Evolutionary conservation across 805 yeast genomes (phyloP).

Genomic region (Saccharomycopsis amapae): DNA sequence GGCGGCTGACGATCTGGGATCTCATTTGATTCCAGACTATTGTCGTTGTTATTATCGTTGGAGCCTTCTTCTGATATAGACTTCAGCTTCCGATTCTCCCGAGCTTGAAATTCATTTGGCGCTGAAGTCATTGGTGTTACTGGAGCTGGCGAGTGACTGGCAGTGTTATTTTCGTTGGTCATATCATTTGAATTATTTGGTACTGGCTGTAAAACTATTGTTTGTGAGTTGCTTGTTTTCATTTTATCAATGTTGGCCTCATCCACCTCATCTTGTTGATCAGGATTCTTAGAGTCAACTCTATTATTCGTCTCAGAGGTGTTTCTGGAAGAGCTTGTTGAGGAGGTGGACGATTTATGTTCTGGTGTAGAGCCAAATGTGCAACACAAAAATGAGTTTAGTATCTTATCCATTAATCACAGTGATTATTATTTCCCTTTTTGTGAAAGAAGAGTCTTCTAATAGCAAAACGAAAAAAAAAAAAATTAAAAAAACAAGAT

Average conservation of each 20-base stretch:
- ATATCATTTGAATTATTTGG: background rate
- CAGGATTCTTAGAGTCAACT: slow-evolving; percentile 9
- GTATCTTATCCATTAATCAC: slow-evolving; percentile 30
- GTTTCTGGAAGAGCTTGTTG: slow-evolving; percentile 17
- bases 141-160: slow-evolving; percentile 2
- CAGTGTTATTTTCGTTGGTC: slow-evolving; percentile 1
- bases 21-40: too few species aligned
- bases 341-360: slow-evolving; percentile 18
- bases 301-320: slow-evolving; percentile 11
- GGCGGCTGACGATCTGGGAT: too few species aligned
- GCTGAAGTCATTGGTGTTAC: background rate
- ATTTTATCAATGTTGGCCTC: slow-evolving; percentile 10
- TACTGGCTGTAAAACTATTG: slow-evolving; percentile 11
- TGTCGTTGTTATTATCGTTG: background rate
- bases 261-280: slow-evolving; percentile 13
- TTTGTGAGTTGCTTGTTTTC: slow-evolving; percentile 12
- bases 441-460: too few species aligned
- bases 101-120: background rate
- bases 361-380: slow-evolving; percentile 23
- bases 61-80: background rate
- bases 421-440: too few species aligned
- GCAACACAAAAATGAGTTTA: slow-evolving; percentile 32
- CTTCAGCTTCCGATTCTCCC: background rate
- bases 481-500: too few species aligned
- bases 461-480: too few species aligned